Evolutionary conservation across 306 rosid species (phyloP), one percentile per base, ranked within the genome.

Genomic region (Delonix regia): DNA sequence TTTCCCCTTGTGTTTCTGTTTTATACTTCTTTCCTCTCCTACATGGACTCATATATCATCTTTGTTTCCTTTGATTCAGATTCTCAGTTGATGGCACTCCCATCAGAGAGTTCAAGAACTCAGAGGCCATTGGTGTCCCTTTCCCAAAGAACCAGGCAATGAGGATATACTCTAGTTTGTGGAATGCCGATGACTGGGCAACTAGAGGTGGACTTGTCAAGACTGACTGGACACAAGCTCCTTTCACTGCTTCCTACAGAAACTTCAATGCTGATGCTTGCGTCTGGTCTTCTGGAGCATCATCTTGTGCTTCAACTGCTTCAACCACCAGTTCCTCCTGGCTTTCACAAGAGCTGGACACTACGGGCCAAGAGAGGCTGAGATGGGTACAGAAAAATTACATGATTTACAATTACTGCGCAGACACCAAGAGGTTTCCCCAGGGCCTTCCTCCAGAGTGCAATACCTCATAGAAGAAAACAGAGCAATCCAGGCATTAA

Each of bases 11-110:
- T 12, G 2, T 57, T 57, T 25, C 8, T 14, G 11, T 27, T 7
- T 1, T 27, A 30, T 4, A 30, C 33, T 4, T 27, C 19, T 39
- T 60, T 12, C 28, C 12, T 11, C 0, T 59, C 38, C n/a, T 12
- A 9, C 64, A 27, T 27, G 10, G 12, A 60, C 39, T 60, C 11
- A 60, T 28, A 11, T 55, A 1, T 4, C 66, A 2, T 2, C 41
- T 15, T 15, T 60, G 47, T 6, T 7, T 27, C 5, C 6, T 4
- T 60, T 14, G 19, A 13, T 13, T 60, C 66, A 60, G 66, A 60
- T 60, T 60, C 66, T 60, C 66, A 14, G 66, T 28, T n/a, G 66
- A 60, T 28, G 66, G 66, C 30, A 28, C 66, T 60, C 66, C 66
- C 21, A 60, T 60, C 1, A 60, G 66, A 60, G 66, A 60, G 66